Evolutionary conservation across 169 alveolate species (phyloP), one percentile per base, ranked within the genome.

Genomic region (Eimeria necatrix): DNA sequence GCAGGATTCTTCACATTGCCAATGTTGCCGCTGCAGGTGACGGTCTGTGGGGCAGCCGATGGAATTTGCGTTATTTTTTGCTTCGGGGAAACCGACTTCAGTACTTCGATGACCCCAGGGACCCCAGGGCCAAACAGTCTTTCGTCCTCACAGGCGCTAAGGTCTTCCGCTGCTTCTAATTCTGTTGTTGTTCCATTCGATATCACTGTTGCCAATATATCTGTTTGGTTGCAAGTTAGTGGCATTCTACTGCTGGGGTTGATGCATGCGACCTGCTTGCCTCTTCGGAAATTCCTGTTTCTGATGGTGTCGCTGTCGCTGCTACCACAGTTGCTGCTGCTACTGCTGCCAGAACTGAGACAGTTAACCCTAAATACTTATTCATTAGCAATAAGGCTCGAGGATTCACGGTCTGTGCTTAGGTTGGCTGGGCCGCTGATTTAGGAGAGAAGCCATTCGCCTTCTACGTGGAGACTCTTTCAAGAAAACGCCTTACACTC

Each of bases 21-120:
- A n/a, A 60, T 88, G 74, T 52, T 68, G 84, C 53, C 41, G 41
- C 70, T 61, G 76, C 90, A 90, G 95, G 95, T 22, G 95, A 90
- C n/a, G 95, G 95, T 4, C 46, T 90, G 56, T 90, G 95, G 95
- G 71, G 80, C 81, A 90, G 87, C 26, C 59, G 87, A 9, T 90
- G 95, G 95, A 74, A 90, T 24, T 20, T 60, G 68, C 95, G 95
- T 4, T 90, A 90, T 49, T 80, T 70, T 70, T 53, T 90, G 95
- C 90, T 90, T 61, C 80, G 83, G 46, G 89, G 89, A 18, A 60
- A 83, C 16, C 20, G 76, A 0, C 83, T 90, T 49, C 90, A 78
- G 56, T 90, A 90, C 59, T 90, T 76, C 51, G 80, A 90, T 68
- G 95, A 90, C 68, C 95, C 95, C 9, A 26, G 95, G 14, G 95